Base-by-base conservation (phyloP, 1,284 basidiomycete species). In the Sporisorium graminicola region DNA sequence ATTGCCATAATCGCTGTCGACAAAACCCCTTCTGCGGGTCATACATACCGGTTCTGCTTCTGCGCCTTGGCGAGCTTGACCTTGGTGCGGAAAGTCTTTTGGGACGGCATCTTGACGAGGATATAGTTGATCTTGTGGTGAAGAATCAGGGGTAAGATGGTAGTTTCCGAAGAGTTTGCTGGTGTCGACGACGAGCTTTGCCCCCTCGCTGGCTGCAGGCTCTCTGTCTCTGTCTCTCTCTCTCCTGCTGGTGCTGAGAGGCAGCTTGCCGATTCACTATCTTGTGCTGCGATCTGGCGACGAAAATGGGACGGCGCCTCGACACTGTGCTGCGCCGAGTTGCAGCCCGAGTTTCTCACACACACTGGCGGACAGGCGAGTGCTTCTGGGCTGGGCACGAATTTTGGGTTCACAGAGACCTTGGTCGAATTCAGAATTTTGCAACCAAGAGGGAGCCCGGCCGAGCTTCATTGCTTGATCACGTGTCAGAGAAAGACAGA, bases 41-140 rank as follows among this genome's bases (percentile, higher is more conserved):
- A 56, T 57, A 53, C 62, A 58, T 78, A 95, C 93, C 96, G 91
- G 91, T 99, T 99, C 90, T 96, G 94, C 86, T 93, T 91, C 73
- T 90, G 88, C 76, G 95, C 95, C 91, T 98, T 98, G 86, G 96
- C 94, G 82, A 99, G 93, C 87, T 92, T 95, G 87, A 92, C 91
- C 91, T 99, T 97, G 86, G 92, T 94, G 86, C 93, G 90, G 91
- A 98, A 98, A 75, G 93, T 91, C 90, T 98, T 98, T 91, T 98
- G 94, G 86, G 95, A 98, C 88, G 95, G 95, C 95, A 75, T 75
- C 67, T 70, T 75, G 65, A 68, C 29, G 65, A n/a, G n/a, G 43
- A 16, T 14, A 18, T 5, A 31, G 5, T 37, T 33, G n/a, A 42
- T 40, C 13, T 72, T 55, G 20, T 42, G 35, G 22, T 46, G 33